phyloP scores from a whole-genome alignment of 148 eudicot genomes.

The Linanthus parryae region DNA sequence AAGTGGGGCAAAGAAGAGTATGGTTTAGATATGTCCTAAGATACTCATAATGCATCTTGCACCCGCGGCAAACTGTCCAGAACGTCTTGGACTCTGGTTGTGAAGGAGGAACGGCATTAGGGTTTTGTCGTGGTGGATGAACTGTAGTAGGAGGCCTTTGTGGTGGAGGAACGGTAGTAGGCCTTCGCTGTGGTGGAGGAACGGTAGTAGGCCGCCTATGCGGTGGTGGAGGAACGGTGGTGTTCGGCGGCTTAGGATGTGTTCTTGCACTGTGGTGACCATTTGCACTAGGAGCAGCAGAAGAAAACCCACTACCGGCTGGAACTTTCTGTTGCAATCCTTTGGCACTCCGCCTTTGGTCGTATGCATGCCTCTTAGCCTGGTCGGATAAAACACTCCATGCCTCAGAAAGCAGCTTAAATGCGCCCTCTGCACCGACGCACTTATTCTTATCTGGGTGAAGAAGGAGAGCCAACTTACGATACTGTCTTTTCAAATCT shows the following conservation, averaged over 20 bases:
- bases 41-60: slow-evolving; percentile 89
- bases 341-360: slow-evolving; percentile 43
- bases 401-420: slow-evolving; percentile 64
- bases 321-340: slow-evolving; percentile 39
- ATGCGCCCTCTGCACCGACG: slow-evolving; percentile 79
- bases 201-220: slow-evolving; percentile 24
- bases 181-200: slow-evolving; percentile 32
- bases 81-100: slow-evolving; percentile 52
- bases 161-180: slow-evolving; percentile 26
- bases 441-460: slow-evolving; percentile 90
- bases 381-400: slow-evolving; percentile 67
- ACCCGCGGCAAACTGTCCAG: slow-evolving; percentile 74
- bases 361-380: slow-evolving; percentile 54
- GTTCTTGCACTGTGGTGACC: slow-evolving; percentile 30
- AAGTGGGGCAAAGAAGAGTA: slow-evolving; percentile 68
- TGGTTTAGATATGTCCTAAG: slow-evolving; percentile 51
- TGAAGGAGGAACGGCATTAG: slow-evolving; percentile 26
- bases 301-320: slow-evolving; percentile 25
- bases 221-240: no score
- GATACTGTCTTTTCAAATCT: slow-evolving; percentile 47
- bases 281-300: slow-evolving; percentile 33
- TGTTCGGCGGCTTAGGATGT: slow-evolving; percentile 24
- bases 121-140: slow-evolving; percentile 30
- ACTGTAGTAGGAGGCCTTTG: slow-evolving; percentile 24
- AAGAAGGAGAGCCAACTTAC: slow-evolving; percentile 54